phyloP scores from a whole-genome alignment of 2,329 filamentous ascomycete genomes.

The Cordyceps sp. region DNA sequence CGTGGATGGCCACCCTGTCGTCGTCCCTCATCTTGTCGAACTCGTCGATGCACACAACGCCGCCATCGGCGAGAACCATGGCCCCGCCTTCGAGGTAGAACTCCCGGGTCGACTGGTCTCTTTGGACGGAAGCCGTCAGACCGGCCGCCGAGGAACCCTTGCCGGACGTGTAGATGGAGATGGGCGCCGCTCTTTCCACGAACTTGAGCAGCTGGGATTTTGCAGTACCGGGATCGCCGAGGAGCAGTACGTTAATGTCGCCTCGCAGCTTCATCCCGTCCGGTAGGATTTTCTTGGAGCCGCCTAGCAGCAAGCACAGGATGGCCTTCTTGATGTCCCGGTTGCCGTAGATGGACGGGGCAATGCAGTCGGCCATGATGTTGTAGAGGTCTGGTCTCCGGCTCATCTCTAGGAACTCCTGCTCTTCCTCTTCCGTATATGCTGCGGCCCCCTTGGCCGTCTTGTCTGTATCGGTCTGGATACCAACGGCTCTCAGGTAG shows the following conservation, averaged over 20 bases:
- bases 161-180: constrained; percentile 96
- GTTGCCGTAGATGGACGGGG: constrained; percentile 95
- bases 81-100: constrained; percentile 97
- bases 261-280: constrained; percentile 96
- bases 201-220: constrained; percentile 97
- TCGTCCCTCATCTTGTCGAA: constrained; percentile 99
- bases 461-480: constrained; percentile 79
- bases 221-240: constrained; percentile 94
- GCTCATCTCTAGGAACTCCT: constrained; percentile 87
- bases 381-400: constrained; percentile 84
- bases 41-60: constrained; percentile 96
- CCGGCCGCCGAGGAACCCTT: constrained; percentile 96
- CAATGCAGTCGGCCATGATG: constrained; percentile 79
- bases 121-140: constrained; percentile 91
- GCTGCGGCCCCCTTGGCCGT: constrained; percentile 69
- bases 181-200: constrained; percentile 88
- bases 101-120: constrained; percentile 79
- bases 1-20: constrained; percentile 93
- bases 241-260: constrained; percentile 91
- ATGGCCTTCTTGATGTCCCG: constrained; percentile 95
- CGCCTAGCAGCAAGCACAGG: constrained; percentile 79
- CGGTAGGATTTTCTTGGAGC: constrained; percentile 92
- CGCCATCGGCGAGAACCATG: constrained; percentile 94
- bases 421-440: constrained; percentile 91
- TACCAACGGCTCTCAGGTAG: constrained; percentile 82